Evolutionary conservation across 352 stramenopile species (phyloP), one percentile per base, ranked within the genome.

Genomic region (Blastocystis sp.): DNA sequence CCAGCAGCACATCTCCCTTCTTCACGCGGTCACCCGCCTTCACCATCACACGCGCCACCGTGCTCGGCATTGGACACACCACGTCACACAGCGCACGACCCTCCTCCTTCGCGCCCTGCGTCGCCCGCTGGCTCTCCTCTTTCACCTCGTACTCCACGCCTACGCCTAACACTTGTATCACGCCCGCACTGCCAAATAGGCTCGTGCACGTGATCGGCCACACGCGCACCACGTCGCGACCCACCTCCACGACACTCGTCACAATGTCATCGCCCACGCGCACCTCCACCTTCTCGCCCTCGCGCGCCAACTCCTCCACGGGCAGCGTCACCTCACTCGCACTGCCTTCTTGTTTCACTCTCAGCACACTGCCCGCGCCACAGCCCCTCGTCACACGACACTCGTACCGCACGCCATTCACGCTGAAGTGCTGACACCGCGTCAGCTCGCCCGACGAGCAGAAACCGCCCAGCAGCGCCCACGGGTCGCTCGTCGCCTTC

Each of bases 21-120:
- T 90, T 91, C 64, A 98, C 95, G 5, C 48, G 77, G 60, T 98
- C 93, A 28, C 95, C 95, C n/a, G 91, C 91, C 67, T 93, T 91
- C 80, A 94, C 92, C 82, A 95, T 89, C 70, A 98, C 92, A 70
- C 94, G 93, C 64, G 96, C 93, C 81, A 98, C 94, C 89, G 96
- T 97, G 64, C 94, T 95, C 41, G 95, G 95, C 95, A 98, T 98
- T 19, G 95, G 95, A 86, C 94, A 93, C 79, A 93, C 74, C 67
- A 95, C 91, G 2, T 64, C 48, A 60, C 45, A 5, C 69, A 62
- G 11, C 45, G n/a, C 48, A 40, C 45, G 28, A 5, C 10, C 43
- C 38, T 89, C 92, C 93, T 70, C 90, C 91, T 79, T 92, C 89
- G 28, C 80, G 89, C 45, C 79, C 90, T 1, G 88, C 90, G 52